Conservation (phyloP, 1,284 basidiomycete genomes). For the Leccinum angustisporum region DNA sequence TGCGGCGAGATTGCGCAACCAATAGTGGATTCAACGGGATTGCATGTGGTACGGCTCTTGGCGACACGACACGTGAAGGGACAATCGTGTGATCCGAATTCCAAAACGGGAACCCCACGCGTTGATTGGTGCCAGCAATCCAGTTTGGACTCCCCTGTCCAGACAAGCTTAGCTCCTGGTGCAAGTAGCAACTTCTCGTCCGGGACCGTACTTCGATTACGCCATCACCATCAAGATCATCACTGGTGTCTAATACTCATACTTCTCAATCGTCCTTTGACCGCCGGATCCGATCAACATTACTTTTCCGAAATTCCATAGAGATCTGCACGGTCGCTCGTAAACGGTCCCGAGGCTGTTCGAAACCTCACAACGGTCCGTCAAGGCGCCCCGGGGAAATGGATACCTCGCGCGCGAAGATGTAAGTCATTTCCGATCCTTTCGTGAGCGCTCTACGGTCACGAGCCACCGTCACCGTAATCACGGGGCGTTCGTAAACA, state of each 20-base stretch:
- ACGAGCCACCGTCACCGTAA: neutral
- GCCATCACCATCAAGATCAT: constrained; percentile 1
- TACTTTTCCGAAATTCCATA: neutral
- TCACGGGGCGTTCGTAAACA: neutral
- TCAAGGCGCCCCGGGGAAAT: neutral
- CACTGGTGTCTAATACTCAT: neutral
- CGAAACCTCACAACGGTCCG: neutral
- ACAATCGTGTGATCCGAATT: neutral
- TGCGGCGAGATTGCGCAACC: neutral
- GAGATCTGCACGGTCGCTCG: neutral
- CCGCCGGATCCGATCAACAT: constrained; percentile 1
- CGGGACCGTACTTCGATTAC: constrained; percentile 3
- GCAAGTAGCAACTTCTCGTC: constrained; percentile 3
- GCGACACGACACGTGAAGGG: neutral
- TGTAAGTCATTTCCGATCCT: neutral
- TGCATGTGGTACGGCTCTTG: neutral
- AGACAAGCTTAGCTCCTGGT: neutral
- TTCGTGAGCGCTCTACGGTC: constrained; percentile 1
- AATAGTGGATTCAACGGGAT: neutral
- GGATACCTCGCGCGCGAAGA: neutral
- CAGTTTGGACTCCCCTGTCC: neutral
- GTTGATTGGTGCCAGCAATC: neutral
- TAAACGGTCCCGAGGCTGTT: neutral
- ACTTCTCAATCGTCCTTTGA: neutral
- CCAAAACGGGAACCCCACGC: neutral